phyloP scores from a whole-genome alignment of 108 stramenopile genomes.

The Conticribra guillardii region DNA sequence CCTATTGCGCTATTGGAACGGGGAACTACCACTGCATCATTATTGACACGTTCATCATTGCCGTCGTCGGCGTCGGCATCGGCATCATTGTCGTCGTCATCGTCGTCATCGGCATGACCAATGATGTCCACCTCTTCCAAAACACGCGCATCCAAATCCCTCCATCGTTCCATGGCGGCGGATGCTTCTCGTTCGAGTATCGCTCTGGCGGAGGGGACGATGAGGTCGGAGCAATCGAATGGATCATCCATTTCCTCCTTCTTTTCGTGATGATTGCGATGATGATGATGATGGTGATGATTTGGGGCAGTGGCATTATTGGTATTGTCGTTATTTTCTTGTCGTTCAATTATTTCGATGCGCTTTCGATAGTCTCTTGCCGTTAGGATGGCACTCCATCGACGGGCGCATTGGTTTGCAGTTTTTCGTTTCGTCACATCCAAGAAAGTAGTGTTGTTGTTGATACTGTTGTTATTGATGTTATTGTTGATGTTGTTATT shows the following conservation, averaged over 20 bases:
- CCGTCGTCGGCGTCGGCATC: constrained; percentile 3
- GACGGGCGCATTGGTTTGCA: constrained; percentile 29
- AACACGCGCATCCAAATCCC: constrained; percentile 56
- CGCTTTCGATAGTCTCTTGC: constrained; percentile 13
- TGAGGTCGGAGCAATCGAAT: constrained; percentile 67
- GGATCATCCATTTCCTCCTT: constrained; percentile 33
- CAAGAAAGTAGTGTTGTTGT: too few species aligned
- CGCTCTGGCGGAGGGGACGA: constrained; percentile 43
- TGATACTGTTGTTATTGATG: too few species aligned
- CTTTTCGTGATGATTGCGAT: neutral
- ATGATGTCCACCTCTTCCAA: constrained; percentile 8
- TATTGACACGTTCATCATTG: neutral
- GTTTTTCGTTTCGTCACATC: constrained; percentile 29
- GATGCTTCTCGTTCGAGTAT: constrained; percentile 47
- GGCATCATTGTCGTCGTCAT: constrained; percentile 9
- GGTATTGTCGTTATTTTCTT: too few species aligned
- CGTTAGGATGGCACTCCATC: constrained; percentile 23
- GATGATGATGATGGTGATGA: neutral
- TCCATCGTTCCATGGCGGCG: constrained; percentile 50
- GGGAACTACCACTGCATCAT: too few species aligned
- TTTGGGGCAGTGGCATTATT: too few species aligned
- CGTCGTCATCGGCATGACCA: neutral
- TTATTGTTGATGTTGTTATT: too few species aligned
- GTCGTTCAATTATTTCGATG: too few species aligned
- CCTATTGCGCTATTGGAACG: too few species aligned